These are phyloP conservation scores for Onygenales sp. DNA, from an alignment of 2,329 filamentous ascomycete species.

Conservation along the genomic window DNA sequence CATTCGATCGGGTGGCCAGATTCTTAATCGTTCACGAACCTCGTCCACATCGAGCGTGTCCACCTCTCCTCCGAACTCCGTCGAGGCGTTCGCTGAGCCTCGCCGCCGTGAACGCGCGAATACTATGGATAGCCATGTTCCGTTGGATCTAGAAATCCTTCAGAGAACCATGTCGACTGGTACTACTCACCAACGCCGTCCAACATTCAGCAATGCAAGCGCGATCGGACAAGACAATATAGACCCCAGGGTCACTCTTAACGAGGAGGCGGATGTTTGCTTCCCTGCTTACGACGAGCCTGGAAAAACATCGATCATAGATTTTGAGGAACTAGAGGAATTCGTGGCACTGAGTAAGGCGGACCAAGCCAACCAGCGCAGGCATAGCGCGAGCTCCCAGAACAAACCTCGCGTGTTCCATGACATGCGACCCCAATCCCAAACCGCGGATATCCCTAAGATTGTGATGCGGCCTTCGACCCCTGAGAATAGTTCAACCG, in stretches of 20 bases:
- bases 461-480: slow-evolving; percentile 21
- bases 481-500: slow-evolving; percentile 18
- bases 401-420: slow-evolving; percentile 48
- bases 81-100: slow-evolving; percentile 91
- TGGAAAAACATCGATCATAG: slow-evolving; percentile 71
- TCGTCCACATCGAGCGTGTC: slow-evolving; percentile 54
- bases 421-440: slow-evolving; percentile 44
- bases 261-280: slow-evolving; percentile 74
- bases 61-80: slow-evolving; percentile 85
- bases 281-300: slow-evolving; percentile 70
- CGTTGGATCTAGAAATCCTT: slow-evolving; percentile 49
- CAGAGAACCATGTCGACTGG: slow-evolving; percentile 62
- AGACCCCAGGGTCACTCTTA: slow-evolving; percentile 24
- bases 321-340: slow-evolving; percentile 89
- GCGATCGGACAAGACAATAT: slow-evolving; percentile 42
- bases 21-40: slow-evolving; percentile 33
- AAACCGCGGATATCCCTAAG: slow-evolving; percentile 22
- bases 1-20: slow-evolving; percentile 23
- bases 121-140: slow-evolving; percentile 52
- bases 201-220: slow-evolving; percentile 51
- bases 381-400: slow-evolving; percentile 42
- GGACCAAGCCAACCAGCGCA: slow-evolving; percentile 31
- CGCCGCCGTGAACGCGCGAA: slow-evolving; percentile 70
- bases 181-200: slow-evolving; percentile 50
- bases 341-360: slow-evolving; percentile 62